Conservation (phyloP, 2,329 filamentous ascomycete genomes). For the Gaeumannomyces sp. region DNA sequence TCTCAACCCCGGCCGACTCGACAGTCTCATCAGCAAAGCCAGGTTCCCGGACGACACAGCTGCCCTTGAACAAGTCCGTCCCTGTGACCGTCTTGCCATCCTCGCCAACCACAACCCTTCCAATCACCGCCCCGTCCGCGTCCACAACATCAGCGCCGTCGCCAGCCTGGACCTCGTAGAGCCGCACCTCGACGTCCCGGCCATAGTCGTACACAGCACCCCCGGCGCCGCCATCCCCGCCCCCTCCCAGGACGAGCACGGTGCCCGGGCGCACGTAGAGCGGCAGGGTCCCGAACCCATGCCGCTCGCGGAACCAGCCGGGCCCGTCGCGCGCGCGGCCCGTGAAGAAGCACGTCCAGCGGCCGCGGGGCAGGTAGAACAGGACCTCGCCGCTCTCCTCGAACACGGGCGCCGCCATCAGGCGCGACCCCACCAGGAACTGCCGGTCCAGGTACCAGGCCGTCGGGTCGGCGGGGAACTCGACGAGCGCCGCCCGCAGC, state of each 20-base stretch:
- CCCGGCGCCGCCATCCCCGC: not conserved
- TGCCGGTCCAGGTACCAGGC: conserved; percentile 63
- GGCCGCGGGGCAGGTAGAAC: conserved; percentile 53
- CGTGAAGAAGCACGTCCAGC: conserved; percentile 43
- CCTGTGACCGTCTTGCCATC: conserved; percentile 3
- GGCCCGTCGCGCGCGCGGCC: conserved; percentile 43
- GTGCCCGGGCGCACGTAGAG: conserved; percentile 41
- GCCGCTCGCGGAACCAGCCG: conserved; percentile 54
- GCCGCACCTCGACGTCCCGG: conserved; percentile 7
- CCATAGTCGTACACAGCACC: conserved; percentile 8
- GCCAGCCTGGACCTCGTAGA: conserved; percentile 5
- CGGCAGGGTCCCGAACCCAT: conserved; percentile 52
- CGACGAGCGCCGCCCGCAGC: conserved; percentile 60
- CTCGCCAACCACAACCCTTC: conserved; percentile 3
- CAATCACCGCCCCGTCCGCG: conserved; percentile 2
- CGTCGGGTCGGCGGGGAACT: conserved; percentile 66
- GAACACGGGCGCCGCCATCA: conserved; percentile 61
- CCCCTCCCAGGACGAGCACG: not conserved
- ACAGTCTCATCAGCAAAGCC: conserved; percentile 1
- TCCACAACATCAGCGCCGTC: conserved; percentile 5
- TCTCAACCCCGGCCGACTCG: conserved; percentile 6
- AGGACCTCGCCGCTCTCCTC: conserved; percentile 56
- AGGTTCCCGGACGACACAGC: not conserved
- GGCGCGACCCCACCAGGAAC: conserved; percentile 63
- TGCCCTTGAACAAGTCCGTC: not conserved